Conservation (phyloP, 495 filamentous ascomycete genomes). For the Penicillium arizonense region DNA sequence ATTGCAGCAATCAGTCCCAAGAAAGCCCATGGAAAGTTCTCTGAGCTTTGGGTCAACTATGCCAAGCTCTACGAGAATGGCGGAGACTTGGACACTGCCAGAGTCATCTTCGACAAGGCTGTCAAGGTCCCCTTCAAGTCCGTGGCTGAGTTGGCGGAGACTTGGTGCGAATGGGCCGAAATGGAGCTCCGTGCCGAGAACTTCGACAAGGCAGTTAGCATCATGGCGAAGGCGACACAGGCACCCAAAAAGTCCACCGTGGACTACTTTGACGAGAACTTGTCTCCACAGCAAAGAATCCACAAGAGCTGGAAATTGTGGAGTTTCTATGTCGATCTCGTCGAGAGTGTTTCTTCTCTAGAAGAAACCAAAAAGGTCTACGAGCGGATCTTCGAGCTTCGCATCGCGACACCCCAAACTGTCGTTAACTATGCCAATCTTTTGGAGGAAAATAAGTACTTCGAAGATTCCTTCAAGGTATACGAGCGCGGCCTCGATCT, state of each 20-base stretch:
- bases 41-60: constrained; percentile 95
- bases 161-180: constrained; percentile 99
- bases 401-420: constrained; percentile 96
- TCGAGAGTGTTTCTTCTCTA: constrained; percentile 87
- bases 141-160: constrained; percentile 91
- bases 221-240: constrained; percentile 97
- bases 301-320: constrained; percentile 99
- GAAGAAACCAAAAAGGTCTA: constrained; percentile 95
- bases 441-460: constrained; percentile 92
- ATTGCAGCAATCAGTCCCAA: constrained; percentile 92
- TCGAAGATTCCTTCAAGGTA: constrained; percentile 95
- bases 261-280: constrained; percentile 95
- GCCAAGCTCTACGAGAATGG: constrained; percentile 96
- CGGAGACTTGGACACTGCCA: constrained; percentile 78
- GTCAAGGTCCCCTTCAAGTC: constrained; percentile 97
- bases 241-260: constrained; percentile 92
- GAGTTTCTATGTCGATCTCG: constrained; percentile 99
- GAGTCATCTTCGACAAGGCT: constrained; percentile 95
- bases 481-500: constrained; percentile 96
- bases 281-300: constrained; percentile 92
- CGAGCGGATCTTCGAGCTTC: constrained; percentile 95
- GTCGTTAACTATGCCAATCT: constrained; percentile 98
- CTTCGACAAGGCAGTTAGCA: constrained; percentile 87
- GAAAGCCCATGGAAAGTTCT: constrained; percentile 90
- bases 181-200: constrained; percentile 96